phyloP scores from a whole-genome alignment of 2,329 filamentous ascomycete genomes.

The Aspergillaceae sp. region DNA sequence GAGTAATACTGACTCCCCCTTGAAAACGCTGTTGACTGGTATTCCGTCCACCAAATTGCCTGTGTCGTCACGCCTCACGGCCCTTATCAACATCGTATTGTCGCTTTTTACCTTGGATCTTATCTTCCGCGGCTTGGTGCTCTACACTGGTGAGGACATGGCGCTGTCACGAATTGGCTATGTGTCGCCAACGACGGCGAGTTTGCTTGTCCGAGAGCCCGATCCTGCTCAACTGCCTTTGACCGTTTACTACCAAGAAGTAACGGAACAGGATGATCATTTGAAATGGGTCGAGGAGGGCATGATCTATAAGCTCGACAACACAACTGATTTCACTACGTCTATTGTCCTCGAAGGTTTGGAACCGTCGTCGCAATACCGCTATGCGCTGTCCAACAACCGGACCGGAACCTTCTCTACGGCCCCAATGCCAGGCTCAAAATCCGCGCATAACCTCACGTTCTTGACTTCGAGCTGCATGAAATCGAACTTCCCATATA shows the following conservation, averaged over 20 bases:
- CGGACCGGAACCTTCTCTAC: constrained; percentile 74
- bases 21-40: constrained; percentile 65
- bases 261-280: constrained; percentile 17
- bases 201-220: constrained; percentile 76
- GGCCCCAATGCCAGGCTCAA: constrained; percentile 60
- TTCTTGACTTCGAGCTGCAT: constrained; percentile 93
- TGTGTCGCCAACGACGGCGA: constrained; percentile 71
- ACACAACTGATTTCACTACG: constrained; percentile 75
- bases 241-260: constrained; percentile 53
- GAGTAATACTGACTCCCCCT: constrained; percentile 20
- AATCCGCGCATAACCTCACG: constrained; percentile 63
- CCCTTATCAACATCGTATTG: constrained; percentile 63
- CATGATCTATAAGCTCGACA: constrained; percentile 55
- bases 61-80: constrained; percentile 57
- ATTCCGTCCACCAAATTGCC: constrained; percentile 64
- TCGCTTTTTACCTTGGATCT: constrained; percentile 66
- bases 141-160: constrained; percentile 63
- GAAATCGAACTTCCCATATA: constrained; percentile 84
- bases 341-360: constrained; percentile 60
- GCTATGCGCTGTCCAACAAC: constrained; percentile 80
- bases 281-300: constrained; percentile 58
- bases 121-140: constrained; percentile 61
- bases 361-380: constrained; percentile 64
- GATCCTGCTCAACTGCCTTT: constrained; percentile 65
- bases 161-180: constrained; percentile 84